Evolutionary conservation across 2,329 filamentous ascomycete genomes (phyloP).

Genomic region (Ambrosiella beaveri): DNA sequence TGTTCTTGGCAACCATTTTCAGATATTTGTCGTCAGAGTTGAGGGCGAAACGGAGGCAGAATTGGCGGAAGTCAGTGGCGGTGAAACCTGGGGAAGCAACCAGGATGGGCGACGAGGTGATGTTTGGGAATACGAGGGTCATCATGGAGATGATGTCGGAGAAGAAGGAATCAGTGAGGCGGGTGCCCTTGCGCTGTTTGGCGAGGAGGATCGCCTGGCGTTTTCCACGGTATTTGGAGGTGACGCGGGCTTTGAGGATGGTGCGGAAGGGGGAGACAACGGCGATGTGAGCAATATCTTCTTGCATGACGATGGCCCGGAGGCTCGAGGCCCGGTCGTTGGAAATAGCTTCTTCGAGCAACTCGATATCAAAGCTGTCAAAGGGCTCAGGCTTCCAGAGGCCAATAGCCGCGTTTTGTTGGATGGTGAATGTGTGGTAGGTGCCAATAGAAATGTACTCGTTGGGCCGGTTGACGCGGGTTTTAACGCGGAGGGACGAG

Average conservation of each 20-base stretch:
- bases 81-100: conserved; percentile 82
- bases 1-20: conserved; percentile 39
- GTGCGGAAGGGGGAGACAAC: conserved; percentile 68
- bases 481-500: conserved; percentile 38
- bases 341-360: conserved; percentile 61
- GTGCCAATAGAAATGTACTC: conserved; percentile 34
- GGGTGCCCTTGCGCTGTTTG: conserved; percentile 22
- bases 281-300: conserved; percentile 69
- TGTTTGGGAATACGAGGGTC: conserved; percentile 55
- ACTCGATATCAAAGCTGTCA: conserved; percentile 74
- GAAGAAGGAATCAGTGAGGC: conserved; percentile 12
- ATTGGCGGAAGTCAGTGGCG: conserved; percentile 62
- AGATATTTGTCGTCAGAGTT: conserved; percentile 33
- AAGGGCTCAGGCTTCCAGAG: conserved; percentile 69
- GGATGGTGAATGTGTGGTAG: conserved; percentile 56
- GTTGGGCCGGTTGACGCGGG: conserved; percentile 36
- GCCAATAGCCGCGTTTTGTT: conserved; percentile 74
- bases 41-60: conserved; percentile 37
- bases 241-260: conserved; percentile 50
- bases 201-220: conserved; percentile 25
- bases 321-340: conserved; percentile 59
- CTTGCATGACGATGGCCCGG: conserved; percentile 86
- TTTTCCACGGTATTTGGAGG: conserved; percentile 44
- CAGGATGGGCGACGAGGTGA: conserved; percentile 63
- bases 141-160: conserved; percentile 35